phyloP scores from a whole-genome alignment of 164 flowering plant genomes.

The Taxillus chinensis region DNA sequence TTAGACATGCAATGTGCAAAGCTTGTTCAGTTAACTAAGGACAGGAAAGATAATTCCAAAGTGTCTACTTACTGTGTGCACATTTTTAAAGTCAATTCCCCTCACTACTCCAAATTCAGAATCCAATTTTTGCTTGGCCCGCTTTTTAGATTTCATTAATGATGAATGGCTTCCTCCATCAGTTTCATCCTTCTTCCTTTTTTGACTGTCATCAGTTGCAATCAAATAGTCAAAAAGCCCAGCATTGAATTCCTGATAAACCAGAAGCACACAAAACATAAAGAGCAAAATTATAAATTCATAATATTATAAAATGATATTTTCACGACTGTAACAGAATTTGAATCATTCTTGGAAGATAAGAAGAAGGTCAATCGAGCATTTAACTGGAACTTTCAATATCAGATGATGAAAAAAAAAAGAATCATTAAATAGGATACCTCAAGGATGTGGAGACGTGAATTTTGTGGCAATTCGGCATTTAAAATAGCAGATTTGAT shows the following conservation, averaged over 20 bases:
- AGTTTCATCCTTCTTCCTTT: constrained; percentile 39
- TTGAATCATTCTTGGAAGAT: not conserved
- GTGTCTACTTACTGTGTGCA: constrained; percentile 57
- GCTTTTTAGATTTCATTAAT: constrained; percentile 48
- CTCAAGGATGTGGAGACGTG: constrained; percentile 94
- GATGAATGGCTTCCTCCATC: constrained; percentile 22
- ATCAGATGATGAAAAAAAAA: not conserved
- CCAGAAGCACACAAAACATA: not conserved
- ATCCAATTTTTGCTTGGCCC: constrained; percentile 45
- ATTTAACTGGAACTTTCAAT: not conserved
- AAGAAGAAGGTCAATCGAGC: not conserved
- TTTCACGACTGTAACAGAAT: not conserved
- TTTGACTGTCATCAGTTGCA: constrained; percentile 70
- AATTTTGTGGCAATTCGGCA: constrained; percentile 96
- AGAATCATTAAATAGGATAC: constrained; percentile 21
- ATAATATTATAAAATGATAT: not conserved
- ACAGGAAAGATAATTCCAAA: not conserved
- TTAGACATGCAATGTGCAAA: too few species aligned
- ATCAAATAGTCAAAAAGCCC: constrained; percentile 91
- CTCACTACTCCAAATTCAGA: constrained; percentile 92
- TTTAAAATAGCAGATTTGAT: constrained; percentile 79
- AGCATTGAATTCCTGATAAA: constrained; percentile 82
- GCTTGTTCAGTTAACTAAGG: too few species aligned
- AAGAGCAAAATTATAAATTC: not conserved
- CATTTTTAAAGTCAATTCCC: constrained; percentile 96